Evolutionary conservation across 805 yeast species (phyloP).

Genomic region (Candida wancherniae): DNA sequence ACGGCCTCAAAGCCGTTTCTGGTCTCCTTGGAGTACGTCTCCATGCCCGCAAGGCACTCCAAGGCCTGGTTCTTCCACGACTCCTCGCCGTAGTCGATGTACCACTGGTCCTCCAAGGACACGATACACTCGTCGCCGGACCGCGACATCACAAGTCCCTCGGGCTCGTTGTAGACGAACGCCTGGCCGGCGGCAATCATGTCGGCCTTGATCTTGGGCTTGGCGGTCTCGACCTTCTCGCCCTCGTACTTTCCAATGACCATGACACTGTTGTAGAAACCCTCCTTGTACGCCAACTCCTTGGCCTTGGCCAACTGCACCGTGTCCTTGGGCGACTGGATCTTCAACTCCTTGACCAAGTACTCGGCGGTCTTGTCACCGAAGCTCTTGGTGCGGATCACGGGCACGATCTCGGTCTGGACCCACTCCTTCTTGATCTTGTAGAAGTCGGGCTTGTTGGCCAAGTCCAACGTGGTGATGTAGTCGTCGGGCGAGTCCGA

Average conservation of each 20-base stretch:
- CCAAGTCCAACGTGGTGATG: slow-evolving; percentile 78
- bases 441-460: slow-evolving; percentile 87
- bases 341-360: slow-evolving; percentile 80
- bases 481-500: slow-evolving; percentile 98
- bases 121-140: slow-evolving; percentile 97
- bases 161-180: slow-evolving; percentile 92
- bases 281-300: slow-evolving; percentile 94
- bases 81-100: slow-evolving; percentile 93
- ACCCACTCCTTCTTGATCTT: slow-evolving; percentile 86
- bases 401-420: slow-evolving; percentile 61
- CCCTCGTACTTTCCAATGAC: slow-evolving; percentile 79
- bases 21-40: slow-evolving; percentile 77
- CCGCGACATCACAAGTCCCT: slow-evolving; percentile 81
- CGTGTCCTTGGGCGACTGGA: slow-evolving; percentile 90
- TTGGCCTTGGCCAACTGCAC: slow-evolving; percentile 86
- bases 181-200: slow-evolving; percentile 74
- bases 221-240: slow-evolving; percentile 85
- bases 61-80: slow-evolving; percentile 78
- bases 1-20: slow-evolving; percentile 91
- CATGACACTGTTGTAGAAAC: slow-evolving; percentile 86
- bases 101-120: slow-evolving; percentile 98
- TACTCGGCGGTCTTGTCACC: slow-evolving; percentile 86
- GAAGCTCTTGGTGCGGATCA: slow-evolving; percentile 75
- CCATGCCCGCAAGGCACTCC: slow-evolving; percentile 72
- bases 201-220: slow-evolving; percentile 80